Base-by-base conservation (phyloP, 2,329 filamentous ascomycete genomes). In the Emmonsiellopsis sp. region DNA sequence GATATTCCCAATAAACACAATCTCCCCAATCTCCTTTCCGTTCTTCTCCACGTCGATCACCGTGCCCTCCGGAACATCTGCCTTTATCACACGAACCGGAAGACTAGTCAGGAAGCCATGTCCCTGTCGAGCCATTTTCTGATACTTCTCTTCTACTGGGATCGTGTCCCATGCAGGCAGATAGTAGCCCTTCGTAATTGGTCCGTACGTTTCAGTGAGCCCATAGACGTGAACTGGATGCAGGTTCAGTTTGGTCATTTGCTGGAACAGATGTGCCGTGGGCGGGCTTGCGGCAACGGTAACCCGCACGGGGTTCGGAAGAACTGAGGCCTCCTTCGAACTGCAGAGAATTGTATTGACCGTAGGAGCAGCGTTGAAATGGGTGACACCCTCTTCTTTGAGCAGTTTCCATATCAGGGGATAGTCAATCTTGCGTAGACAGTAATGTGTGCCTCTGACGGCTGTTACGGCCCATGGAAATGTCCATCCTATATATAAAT, bases 341-440 rank as follows among this genome's bases (percentile, higher is more conserved):
- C 86, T 86, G 65, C 93, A 95, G 2, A 98, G 81, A 0, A 97
- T 74, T 0, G 92, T 98, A 68, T 97, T 97, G 51, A 98, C 93
- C 0, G 93, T 98, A 0, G 93, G 93, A 0, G 92, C 93, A 0
- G 92, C 92, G 65, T 92, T 95, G 74, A 94, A 97, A 70, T 98
- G 93, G 0, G 90, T 97, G 58, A 98, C 86, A 6, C 81, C 77
- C 70, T 97, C 88, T 51, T 89, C 81, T 64, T 90, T 94, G 35
- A 98, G 74, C 3, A 98, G 73, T 48, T 81, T 80, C 93, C 93
- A 98, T 56, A 98, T 95, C 55, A 92, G 77, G 0, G 88, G 83
- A 66, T 98, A 98, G 71, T 97, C 90, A 59, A 98, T 89, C 75
- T 95, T 97, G 56, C 93, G 82, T 15, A 98, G 76, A 63, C 91